Percentiles rank a stretch among this genome's conserved stretches.
phyloP scores from a whole-genome alignment of 1,284 basidiomycete genomes.

The Paramarasmius palmivorus region DNA sequence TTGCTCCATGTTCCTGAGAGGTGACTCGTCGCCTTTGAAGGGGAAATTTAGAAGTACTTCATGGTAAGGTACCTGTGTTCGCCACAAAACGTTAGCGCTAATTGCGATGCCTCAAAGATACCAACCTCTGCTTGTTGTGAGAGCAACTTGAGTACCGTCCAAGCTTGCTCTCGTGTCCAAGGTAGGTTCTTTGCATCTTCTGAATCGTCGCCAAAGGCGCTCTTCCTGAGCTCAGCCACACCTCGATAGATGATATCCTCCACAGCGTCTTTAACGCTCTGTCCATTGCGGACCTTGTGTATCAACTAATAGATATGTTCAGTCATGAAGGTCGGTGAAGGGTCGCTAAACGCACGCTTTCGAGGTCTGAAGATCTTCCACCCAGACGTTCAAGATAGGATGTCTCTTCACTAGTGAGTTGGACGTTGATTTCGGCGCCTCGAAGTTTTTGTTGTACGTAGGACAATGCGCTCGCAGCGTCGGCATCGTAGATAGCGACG shows the following conservation, averaged over 20 bases:
- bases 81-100: neutral
- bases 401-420: conserved; percentile 54
- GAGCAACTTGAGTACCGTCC: conserved; percentile 80
- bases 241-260: conserved; percentile 85
- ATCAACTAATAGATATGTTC: conserved; percentile 57
- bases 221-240: conserved; percentile 86
- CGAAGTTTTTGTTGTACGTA: conserved; percentile 83
- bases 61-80: conserved; percentile 73
- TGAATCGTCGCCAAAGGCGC: conserved; percentile 88
- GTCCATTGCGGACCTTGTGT: conserved; percentile 81
- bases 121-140: conserved; percentile 70
- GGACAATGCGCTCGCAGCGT: conserved; percentile 74
- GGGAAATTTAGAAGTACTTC: conserved; percentile 83
- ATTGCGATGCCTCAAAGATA: neutral
- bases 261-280: conserved; percentile 76
- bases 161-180: conserved; percentile 90
- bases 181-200: conserved; percentile 82
- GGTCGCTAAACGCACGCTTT: conserved; percentile 56
- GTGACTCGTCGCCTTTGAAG: conserved; percentile 88
- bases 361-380: conserved; percentile 85
- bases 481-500: conserved; percentile 84
- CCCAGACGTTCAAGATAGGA: conserved; percentile 73
- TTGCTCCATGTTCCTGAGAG: conserved; percentile 86
- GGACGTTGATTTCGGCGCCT: conserved; percentile 54
- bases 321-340: conserved; percentile 5